phyloP scores from a whole-genome alignment of 2,329 filamentous ascomycete genomes.

The Penicillium glabrum region DNA sequence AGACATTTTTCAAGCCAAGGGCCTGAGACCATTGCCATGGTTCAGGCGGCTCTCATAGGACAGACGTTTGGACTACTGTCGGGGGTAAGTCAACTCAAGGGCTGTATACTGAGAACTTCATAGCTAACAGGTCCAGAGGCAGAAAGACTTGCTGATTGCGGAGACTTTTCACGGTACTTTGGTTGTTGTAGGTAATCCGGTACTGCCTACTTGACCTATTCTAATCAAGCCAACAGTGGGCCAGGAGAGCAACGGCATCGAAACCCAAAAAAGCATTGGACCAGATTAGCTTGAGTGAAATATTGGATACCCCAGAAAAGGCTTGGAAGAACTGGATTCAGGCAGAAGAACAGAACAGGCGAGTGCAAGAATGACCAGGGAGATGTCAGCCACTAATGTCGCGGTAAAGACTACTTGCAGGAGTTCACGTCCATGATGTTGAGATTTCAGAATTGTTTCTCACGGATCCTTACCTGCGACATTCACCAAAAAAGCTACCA shows the following conservation, averaged over 20 bases:
- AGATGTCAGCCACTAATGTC: not conserved
- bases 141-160: constrained; percentile 25
- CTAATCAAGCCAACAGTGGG: constrained; percentile 7
- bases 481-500: constrained; percentile 5
- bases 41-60: constrained; percentile 29
- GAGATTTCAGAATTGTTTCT: constrained; percentile 9
- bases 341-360: constrained; percentile 24
- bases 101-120: not conserved
- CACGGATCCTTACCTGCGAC: constrained; percentile 7
- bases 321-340: constrained; percentile 25
- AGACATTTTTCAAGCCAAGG: constrained; percentile 20
- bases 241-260: constrained; percentile 1
- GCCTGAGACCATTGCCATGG: constrained; percentile 21
- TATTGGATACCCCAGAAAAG: constrained; percentile 10
- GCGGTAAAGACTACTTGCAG: constrained; percentile 5
- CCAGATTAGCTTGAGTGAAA: not conserved
- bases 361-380: not conserved
- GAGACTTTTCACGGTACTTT: constrained; percentile 31
- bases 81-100: constrained; percentile 6
- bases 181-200: constrained; percentile 13
- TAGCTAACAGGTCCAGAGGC: constrained; percentile 6
- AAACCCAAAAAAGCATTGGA: not conserved
- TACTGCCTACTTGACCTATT: not conserved
- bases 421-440: constrained; percentile 8
- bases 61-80: constrained; percentile 31